Conservation (phyloP, 2,329 filamentous ascomycete genomes). For the Lomentospora prolificans region DNA sequence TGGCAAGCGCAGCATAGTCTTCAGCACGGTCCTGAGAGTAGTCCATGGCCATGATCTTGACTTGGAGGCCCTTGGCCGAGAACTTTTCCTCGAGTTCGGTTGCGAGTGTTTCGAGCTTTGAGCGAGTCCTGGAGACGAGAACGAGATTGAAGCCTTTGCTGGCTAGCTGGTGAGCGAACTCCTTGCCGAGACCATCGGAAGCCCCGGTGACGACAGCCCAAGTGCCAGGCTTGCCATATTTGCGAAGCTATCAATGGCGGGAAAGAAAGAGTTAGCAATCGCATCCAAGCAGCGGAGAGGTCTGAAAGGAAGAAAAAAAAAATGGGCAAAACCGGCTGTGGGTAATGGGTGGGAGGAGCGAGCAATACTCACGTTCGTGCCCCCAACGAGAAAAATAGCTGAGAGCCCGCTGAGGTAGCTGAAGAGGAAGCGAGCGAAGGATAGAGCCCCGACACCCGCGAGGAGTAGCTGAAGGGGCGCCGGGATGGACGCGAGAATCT, state of each 20-base stretch:
- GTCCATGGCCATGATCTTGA: slow-evolving; percentile 83
- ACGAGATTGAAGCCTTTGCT: slow-evolving; percentile 89
- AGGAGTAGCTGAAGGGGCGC: slow-evolving; percentile 35
- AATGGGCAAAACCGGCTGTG: not conserved
- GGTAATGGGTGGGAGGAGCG: not conserved
- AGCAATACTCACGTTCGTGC: slow-evolving; percentile 43
- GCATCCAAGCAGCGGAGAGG: not conserved
- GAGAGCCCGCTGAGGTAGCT: slow-evolving; percentile 53
- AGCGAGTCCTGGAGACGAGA: slow-evolving; percentile 88
- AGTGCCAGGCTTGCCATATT: slow-evolving; percentile 81
- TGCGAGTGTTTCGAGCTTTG: slow-evolving; percentile 74
- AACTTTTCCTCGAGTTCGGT: slow-evolving; percentile 65
- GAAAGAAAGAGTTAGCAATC: not conserved
- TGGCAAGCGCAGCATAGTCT: slow-evolving; percentile 68
- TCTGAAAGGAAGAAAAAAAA: not conserved
- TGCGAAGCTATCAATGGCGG: slow-evolving; percentile 54
- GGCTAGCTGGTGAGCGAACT: slow-evolving; percentile 85
- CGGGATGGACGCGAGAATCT: slow-evolving; percentile 23
- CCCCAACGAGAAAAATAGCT: slow-evolving; percentile 58
- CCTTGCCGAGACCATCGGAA: slow-evolving; percentile 93
- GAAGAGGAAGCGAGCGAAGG: slow-evolving; percentile 44
- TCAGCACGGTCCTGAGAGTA: slow-evolving; percentile 68
- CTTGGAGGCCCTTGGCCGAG: slow-evolving; percentile 50
- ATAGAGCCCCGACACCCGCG: slow-evolving; percentile 48
- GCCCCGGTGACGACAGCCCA: slow-evolving; percentile 95